phyloP scores from a whole-genome alignment of 108 stramenopile species.

The Cylindrotheca fusiformis region DNA sequence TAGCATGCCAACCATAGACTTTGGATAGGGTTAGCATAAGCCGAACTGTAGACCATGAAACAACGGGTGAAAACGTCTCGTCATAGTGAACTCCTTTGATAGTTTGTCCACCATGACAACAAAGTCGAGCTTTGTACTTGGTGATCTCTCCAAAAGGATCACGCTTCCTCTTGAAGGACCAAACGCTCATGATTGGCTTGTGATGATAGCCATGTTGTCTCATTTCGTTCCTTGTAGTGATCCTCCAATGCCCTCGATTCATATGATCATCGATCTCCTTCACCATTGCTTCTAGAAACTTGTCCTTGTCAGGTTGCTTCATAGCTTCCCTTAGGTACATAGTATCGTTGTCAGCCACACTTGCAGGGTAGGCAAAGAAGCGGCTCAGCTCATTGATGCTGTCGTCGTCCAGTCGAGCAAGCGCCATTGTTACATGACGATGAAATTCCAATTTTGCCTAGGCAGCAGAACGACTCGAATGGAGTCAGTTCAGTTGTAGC shows the following conservation, averaged over 20 bases:
- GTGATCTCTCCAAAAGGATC: conserved; percentile 21
- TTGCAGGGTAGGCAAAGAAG: neutral
- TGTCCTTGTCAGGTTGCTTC: neutral
- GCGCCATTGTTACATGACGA: too few species aligned
- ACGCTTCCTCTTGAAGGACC: conserved; percentile 17
- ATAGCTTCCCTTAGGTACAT: conserved; percentile 18
- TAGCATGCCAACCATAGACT: too few species aligned
- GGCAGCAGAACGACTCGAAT: too few species aligned
- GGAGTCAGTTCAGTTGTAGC: too few species aligned
- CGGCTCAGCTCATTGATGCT: neutral
- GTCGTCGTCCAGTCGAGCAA: neutral
- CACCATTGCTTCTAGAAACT: conserved; percentile 17
- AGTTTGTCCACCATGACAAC: conserved; percentile 26
- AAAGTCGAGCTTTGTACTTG: conserved; percentile 43
- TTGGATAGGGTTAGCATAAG: too few species aligned
- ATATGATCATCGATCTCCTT: conserved; percentile 22
- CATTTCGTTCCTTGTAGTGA: conserved; percentile 1
- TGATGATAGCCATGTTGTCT: neutral
- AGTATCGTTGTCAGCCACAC: neutral
- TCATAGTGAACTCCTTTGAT: conserved; percentile 30
- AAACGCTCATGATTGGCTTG: neutral
- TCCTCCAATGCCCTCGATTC: conserved; percentile 16
- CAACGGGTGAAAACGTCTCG: conserved; percentile 42
- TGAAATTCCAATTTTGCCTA: too few species aligned
- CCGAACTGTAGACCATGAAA: conserved; percentile 32